Percentiles rank a stretch among this genome's conserved stretches.
Evolutionary conservation across 768 basidiomycete species (phyloP).

Genomic region (Boletus rufocinnamomeus): DNA sequence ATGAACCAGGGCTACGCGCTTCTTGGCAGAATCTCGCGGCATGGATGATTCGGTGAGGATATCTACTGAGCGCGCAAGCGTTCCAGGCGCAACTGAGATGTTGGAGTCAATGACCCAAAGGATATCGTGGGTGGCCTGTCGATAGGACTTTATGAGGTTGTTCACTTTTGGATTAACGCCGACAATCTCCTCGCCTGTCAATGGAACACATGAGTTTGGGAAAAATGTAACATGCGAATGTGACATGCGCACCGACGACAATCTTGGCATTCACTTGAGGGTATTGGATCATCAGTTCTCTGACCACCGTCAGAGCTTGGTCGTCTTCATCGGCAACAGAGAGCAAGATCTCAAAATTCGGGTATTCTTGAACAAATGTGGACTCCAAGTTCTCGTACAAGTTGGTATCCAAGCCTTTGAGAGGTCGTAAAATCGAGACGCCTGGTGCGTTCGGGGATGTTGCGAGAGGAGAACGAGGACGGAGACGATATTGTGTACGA

Average conservation of each 20-base stretch:
- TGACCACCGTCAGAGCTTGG: constrained; percentile 83
- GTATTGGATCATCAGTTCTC: constrained; percentile 76
- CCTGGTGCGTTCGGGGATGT: constrained; percentile 67
- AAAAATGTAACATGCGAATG: background rate
- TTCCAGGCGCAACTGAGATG: constrained; percentile 72
- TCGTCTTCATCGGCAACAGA: constrained; percentile 89
- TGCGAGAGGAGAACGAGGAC: constrained; percentile 61
- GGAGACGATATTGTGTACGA: constrained; percentile 70
- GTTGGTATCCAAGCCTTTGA: constrained; percentile 94
- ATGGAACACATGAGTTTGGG: constrained; percentile 2
- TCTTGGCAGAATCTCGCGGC: constrained; percentile 37
- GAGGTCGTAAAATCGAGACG: constrained; percentile 90
- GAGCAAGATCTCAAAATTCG: constrained; percentile 88
- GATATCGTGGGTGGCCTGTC: constrained; percentile 80
- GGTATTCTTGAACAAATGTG: constrained; percentile 89
- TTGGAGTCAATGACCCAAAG: constrained; percentile 99
- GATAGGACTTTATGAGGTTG: constrained; percentile 87
- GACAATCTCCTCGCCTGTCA: constrained; percentile 73
- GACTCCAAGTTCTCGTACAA: constrained; percentile 96
- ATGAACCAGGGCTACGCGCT: constrained; percentile 82
- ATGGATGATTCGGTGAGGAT: constrained; percentile 52
- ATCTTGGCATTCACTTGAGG: constrained; percentile 71
- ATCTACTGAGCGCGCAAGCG: constrained; percentile 84
- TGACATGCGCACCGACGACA: constrained; percentile 62
- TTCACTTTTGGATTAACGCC: constrained; percentile 98